These are phyloP conservation scores for Asterochloris sp. DNA, from an alignment of 139 green algal genomes.

Conservation along the genomic window DNA sequence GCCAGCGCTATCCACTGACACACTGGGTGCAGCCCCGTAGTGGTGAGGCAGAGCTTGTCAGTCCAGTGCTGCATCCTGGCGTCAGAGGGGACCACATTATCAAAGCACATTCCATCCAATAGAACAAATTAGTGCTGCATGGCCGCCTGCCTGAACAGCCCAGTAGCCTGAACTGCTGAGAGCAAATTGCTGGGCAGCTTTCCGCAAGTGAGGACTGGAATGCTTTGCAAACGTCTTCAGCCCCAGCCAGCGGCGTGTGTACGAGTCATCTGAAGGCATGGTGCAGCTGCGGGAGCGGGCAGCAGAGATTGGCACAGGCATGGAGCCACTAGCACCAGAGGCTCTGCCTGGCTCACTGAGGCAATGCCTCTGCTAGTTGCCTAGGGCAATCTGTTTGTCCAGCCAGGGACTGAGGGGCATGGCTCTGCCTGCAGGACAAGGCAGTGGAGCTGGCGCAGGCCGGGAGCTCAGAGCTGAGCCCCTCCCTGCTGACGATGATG, in stretches of 20 bases:
- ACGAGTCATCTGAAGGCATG: neutral
- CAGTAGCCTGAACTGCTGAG: no score
- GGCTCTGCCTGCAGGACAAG: conserved; percentile 1
- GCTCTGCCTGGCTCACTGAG: neutral
- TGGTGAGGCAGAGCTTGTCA: no score
- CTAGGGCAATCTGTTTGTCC: neutral
- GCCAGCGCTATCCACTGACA: no score
- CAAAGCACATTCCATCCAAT: no score
- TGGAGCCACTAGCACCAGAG: neutral
- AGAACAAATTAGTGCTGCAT: no score
- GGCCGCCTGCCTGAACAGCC: no score
- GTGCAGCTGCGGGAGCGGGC: neutral
- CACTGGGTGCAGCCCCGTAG: no score
- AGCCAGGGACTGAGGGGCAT: neutral
- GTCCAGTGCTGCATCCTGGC: no score
- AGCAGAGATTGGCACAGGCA: neutral
- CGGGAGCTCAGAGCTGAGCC: conserved; percentile 3
- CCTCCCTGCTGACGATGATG: conserved; percentile 13
- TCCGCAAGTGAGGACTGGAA: no score
- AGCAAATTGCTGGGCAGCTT: no score
- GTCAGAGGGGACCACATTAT: no score
- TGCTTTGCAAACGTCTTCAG: no score
- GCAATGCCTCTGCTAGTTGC: neutral
- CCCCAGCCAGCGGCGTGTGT: neutral
- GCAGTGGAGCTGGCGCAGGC: conserved; percentile 12